Percentiles rank a stretch among this genome's conserved stretches.
These are phyloP conservation scores for Plasmodium ovale DNA, from an alignment of 169 alveolate genomes.

Conservation along the genomic window DNA sequence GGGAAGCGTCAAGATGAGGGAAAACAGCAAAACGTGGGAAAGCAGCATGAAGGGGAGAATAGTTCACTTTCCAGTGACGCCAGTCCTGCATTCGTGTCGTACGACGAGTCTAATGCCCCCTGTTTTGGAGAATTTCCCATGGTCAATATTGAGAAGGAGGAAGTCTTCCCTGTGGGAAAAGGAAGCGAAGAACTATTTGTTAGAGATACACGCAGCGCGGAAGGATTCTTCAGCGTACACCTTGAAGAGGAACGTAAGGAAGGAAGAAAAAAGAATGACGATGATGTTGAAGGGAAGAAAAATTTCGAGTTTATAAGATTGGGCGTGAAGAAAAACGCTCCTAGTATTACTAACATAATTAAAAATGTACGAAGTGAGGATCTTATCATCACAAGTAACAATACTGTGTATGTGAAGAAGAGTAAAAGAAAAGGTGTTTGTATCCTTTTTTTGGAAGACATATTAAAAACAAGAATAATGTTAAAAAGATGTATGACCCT, in stretches of 20 bases:
- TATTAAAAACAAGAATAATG: slow-evolving; percentile 76
- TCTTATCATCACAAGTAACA: slow-evolving; percentile 76
- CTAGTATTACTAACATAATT: background rate
- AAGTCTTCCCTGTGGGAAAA: no score
- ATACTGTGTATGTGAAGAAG: slow-evolving; percentile 78
- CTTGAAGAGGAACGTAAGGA: no score
- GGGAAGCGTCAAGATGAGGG: background rate
- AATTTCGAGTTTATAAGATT: slow-evolving; percentile 33
- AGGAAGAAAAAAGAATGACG: background rate
- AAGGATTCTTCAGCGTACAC: no score
- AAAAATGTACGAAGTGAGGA: slow-evolving; percentile 55
- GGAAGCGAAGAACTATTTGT: no score
- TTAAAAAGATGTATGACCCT: slow-evolving; percentile 69
- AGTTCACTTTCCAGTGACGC: no score
- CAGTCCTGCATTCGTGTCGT: no score
- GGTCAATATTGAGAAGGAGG: no score
- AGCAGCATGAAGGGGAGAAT: slow-evolving; percentile 9
- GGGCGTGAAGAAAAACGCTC: slow-evolving; percentile 23
- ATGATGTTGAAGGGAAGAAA: background rate
- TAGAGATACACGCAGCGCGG: no score
- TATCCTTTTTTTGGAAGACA: slow-evolving; percentile 72
- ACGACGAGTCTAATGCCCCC: no score
- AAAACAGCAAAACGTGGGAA: no score
- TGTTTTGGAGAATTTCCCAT: no score
- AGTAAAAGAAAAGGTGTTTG: slow-evolving; percentile 76